Percentiles rank a stretch among this genome's conserved stretches.
phyloP scores from a whole-genome alignment of 148 eudicot genomes.

The Amaranthus palmeri region DNA sequence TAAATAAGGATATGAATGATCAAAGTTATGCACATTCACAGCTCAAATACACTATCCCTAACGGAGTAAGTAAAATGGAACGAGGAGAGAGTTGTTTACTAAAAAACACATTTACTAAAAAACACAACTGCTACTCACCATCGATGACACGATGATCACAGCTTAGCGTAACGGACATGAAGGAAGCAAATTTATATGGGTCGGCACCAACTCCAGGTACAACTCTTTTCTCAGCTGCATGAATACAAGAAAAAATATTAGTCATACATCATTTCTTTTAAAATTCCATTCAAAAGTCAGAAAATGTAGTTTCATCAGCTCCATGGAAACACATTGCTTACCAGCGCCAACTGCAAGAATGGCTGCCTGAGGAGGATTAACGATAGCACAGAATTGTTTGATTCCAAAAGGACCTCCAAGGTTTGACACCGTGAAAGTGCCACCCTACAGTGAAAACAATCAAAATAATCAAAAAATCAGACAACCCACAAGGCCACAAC shows the following conservation, averaged over 20 bases:
- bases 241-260: constrained; percentile 9
- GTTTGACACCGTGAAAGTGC: constrained; percentile 89
- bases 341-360: constrained; percentile 94
- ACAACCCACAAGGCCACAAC: neutral
- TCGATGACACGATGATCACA: constrained; percentile 98
- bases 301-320: neutral
- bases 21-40: no score
- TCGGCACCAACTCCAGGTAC: constrained; percentile 59
- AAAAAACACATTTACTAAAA: neutral
- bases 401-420: constrained; percentile 97
- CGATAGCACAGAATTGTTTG: constrained; percentile 94
- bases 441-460: constrained; percentile 47
- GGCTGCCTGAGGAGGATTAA: constrained; percentile 96
- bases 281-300: neutral
- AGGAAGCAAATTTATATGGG: constrained; percentile 66
- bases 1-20: no score
- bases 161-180: constrained; percentile 82
- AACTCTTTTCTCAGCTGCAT: constrained; percentile 88
- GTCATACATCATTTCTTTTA: neutral
- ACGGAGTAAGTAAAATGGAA: no score
- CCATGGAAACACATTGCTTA: constrained; percentile 12
- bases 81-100: neutral
- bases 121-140: constrained; percentile 42
- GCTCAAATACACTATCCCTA: no score
- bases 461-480: neutral